Percentiles rank a stretch among this genome's conserved stretches.
Conservation (phyloP, 768 basidiomycete genomes). For the Lentinula sp. region DNA sequence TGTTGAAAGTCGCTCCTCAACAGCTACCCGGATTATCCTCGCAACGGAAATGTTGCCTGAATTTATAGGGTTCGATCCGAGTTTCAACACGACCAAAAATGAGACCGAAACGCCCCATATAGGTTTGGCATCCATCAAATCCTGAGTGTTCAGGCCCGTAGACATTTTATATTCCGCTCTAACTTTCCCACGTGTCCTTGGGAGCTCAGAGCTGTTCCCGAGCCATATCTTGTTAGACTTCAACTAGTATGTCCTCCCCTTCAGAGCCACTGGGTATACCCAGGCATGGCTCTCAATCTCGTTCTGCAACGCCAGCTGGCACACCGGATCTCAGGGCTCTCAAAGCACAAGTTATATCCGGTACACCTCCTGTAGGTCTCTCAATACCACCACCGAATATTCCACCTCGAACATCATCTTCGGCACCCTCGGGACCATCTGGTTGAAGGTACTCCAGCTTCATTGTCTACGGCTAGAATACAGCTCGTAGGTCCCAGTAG, state of each 20-base stretch:
- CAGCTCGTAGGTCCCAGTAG: slow-evolving; percentile 25
- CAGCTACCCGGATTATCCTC: too few relatives aligned
- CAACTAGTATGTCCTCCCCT: slow-evolving; percentile 43
- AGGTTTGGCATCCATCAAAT: too few relatives aligned
- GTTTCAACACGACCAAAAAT: too few relatives aligned
- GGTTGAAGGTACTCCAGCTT: slow-evolving; percentile 8
- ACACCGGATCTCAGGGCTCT: slow-evolving; percentile 62
- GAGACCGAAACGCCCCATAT: too few relatives aligned
- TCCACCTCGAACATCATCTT: slow-evolving; percentile 20
- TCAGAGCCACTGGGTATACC: slow-evolving; percentile 51
- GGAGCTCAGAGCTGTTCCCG: background rate
- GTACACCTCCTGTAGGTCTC: slow-evolving; percentile 38
- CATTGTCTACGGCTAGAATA: slow-evolving; percentile 23
- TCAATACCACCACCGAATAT: slow-evolving; percentile 55
- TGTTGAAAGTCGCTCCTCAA: too few relatives aligned
- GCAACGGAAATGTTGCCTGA: too few relatives aligned
- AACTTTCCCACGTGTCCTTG: background rate
- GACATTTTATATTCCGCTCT: too few relatives aligned
- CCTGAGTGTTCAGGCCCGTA: too few relatives aligned
- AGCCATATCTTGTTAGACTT: background rate
- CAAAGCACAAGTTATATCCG: slow-evolving; percentile 54
- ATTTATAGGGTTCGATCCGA: too few relatives aligned
- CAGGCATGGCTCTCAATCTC: slow-evolving; percentile 15
- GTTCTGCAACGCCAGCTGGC: slow-evolving; percentile 35
- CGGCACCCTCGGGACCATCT: slow-evolving; percentile 13